Evolutionary conservation across 352 stramenopile genomes (phyloP).

Genomic region (Phytophthora idaei): DNA sequence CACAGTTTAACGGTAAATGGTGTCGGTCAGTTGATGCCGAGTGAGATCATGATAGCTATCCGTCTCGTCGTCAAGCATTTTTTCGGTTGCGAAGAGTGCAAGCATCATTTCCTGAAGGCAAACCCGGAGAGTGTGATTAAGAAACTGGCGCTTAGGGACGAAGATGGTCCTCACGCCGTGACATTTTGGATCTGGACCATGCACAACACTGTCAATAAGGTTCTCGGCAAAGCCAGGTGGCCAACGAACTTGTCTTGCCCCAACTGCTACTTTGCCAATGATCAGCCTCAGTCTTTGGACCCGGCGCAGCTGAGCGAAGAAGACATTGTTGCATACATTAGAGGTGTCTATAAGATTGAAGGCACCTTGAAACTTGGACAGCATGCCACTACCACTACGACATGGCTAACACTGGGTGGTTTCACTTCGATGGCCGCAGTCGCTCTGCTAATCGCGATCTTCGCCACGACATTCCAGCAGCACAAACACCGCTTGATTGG

Average conservation of each 20-base stretch:
- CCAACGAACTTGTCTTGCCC: slow-evolving; percentile 52
- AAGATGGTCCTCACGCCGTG: slow-evolving; percentile 45
- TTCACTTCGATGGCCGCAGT: slow-evolving; percentile 39
- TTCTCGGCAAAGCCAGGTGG: slow-evolving; percentile 66
- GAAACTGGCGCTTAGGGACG: slow-evolving; percentile 44
- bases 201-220: slow-evolving; percentile 83
- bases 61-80: slow-evolving; percentile 76
- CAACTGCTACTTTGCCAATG: slow-evolving; percentile 50
- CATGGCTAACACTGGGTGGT: slow-evolving; percentile 29
- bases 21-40: slow-evolving; percentile 42
- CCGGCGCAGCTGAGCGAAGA: slow-evolving; percentile 45
- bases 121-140: slow-evolving; percentile 60
- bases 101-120: slow-evolving; percentile 64
- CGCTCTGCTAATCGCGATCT: slow-evolving; percentile 29
- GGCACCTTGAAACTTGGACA: slow-evolving; percentile 33
- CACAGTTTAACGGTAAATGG: slow-evolving; percentile 62
- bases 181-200: slow-evolving; percentile 79
- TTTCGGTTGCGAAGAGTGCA: slow-evolving; percentile 79
- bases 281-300: slow-evolving; percentile 47
- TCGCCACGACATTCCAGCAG: slow-evolving; percentile 19
- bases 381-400: slow-evolving; percentile 10
- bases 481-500: slow-evolving; percentile 26
- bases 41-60: slow-evolving; percentile 59
- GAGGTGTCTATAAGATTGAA: slow-evolving; percentile 47
- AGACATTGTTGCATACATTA: slow-evolving; percentile 56